Evolutionary conservation across 139 green algal genomes (phyloP).

Genomic region (Auxenochlorella protothecoides): DNA sequence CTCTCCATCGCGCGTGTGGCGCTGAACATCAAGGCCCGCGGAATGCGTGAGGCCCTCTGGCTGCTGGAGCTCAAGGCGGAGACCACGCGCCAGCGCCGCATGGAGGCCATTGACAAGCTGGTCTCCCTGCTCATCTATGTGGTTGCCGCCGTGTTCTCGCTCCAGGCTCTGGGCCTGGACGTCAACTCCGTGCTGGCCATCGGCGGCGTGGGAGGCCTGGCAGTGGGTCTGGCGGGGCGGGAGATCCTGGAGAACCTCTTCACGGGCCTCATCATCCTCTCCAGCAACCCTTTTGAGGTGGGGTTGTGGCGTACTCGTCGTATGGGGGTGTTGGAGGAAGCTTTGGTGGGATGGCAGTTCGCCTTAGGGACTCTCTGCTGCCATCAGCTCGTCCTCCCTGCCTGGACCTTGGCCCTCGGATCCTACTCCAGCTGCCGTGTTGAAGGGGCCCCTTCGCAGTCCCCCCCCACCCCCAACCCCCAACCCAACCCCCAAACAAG

Average conservation of each 20-base stretch:
- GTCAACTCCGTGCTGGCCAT: slow-evolving; percentile 80
- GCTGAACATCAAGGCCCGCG: slow-evolving; percentile 79
- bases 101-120: slow-evolving; percentile 62
- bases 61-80: slow-evolving; percentile 68
- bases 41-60: slow-evolving; percentile 37
- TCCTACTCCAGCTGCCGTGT: too few species aligned
- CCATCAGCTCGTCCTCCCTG: too few species aligned
- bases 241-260: slow-evolving; percentile 92
- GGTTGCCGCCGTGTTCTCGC: slow-evolving; percentile 43
- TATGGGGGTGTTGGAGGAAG: too few species aligned
- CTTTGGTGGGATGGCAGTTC: too few species aligned
- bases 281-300: slow-evolving; percentile 52
- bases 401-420: too few species aligned
- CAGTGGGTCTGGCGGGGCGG: slow-evolving; percentile 77
- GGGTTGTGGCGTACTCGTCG: background rate
- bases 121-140: slow-evolving; percentile 48
- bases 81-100: slow-evolving; percentile 60
- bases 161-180: slow-evolving; percentile 58
- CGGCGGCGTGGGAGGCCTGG: slow-evolving; percentile 84
- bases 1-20: slow-evolving; percentile 61
- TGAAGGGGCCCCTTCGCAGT: too few species aligned
- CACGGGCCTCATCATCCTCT: slow-evolving; percentile 85
- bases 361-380: too few species aligned
- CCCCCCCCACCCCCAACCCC: too few species aligned
- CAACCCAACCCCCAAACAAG: too few species aligned